These are phyloP conservation scores for Dictyostelium discoideum DNA, from an alignment of 78 protist genomes.

Conservation along the genomic window DNA sequence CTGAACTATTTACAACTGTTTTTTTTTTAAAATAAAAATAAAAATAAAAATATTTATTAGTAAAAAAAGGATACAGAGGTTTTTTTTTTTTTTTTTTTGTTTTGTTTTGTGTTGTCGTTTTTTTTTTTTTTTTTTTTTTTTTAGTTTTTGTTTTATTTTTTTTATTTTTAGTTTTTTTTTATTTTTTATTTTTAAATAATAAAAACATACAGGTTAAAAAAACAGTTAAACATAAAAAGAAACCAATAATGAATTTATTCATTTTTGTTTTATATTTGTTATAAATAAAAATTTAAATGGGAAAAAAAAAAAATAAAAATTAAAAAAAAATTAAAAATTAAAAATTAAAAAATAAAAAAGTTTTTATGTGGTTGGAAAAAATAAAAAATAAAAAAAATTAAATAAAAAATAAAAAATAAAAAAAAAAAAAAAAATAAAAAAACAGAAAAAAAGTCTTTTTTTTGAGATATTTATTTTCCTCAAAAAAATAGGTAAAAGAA, in stretches of 20 bases:
- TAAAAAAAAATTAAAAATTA: neutral
- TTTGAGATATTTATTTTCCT: neutral
- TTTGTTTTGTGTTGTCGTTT: neutral
- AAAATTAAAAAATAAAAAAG: too few species aligned
- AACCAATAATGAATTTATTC: neutral
- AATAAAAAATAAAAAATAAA: neutral
- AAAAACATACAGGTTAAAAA: neutral
- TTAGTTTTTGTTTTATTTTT: neutral
- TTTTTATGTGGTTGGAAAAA: neutral
- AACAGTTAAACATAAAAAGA: neutral
- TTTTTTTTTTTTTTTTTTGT: neutral
- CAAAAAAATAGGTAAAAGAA: neutral
- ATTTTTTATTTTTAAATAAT: too few species aligned
- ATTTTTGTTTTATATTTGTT: neutral
- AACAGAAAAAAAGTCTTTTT: too few species aligned
- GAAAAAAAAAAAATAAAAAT: too few species aligned
- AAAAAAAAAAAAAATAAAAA: neutral
- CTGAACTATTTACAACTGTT: neutral
- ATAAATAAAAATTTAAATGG: neutral
- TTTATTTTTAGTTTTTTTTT: neutral
- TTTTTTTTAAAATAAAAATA: too few species aligned
- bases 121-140: neutral
- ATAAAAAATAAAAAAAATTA: neutral
- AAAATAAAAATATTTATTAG: too few species aligned
- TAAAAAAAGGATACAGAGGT: too few species aligned